These are phyloP conservation scores for Excoecaria cochinchinensis DNA, from an alignment of 345 rosid species.

Conservation along the genomic window DNA sequence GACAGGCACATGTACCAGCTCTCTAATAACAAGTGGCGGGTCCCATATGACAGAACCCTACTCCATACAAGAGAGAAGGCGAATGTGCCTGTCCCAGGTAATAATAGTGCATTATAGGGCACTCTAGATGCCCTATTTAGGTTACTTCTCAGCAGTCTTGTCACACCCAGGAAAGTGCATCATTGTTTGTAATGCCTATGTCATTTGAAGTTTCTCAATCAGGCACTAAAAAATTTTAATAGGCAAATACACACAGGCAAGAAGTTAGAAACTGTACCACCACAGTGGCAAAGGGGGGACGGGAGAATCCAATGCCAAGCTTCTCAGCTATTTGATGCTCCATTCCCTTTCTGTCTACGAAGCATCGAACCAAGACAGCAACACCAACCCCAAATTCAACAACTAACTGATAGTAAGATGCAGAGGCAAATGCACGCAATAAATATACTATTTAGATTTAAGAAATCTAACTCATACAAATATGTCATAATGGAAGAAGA, in stretches of 20 bases:
- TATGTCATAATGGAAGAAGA: slow-evolving; percentile 7
- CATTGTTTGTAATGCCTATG: not conserved
- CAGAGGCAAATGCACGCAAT: slow-evolving; percentile 7
- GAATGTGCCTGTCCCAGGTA: too few relatives aligned
- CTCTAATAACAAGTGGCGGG: too few relatives aligned
- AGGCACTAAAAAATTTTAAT: not conserved
- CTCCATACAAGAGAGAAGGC: too few relatives aligned
- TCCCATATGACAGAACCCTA: too few relatives aligned
- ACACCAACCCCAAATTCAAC: slow-evolving; percentile 89
- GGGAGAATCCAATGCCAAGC: slow-evolving; percentile 86
- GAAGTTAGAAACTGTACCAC: slow-evolving; percentile 55
- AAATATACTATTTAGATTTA: slow-evolving; percentile 7
- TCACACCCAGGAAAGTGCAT: not conserved
- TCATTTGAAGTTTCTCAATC: not conserved
- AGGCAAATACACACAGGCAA: not conserved
- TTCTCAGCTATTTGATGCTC: slow-evolving; percentile 68
- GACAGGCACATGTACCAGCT: too few relatives aligned
- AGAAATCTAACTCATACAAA: slow-evolving; percentile 1
- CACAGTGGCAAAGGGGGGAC: slow-evolving; percentile 67
- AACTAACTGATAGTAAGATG: slow-evolving; percentile 56
- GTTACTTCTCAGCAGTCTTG: not conserved
- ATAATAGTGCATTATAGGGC: too few relatives aligned
- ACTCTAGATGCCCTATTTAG: too few relatives aligned
- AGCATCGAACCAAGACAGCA: slow-evolving; percentile 82
- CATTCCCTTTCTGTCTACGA: slow-evolving; percentile 63